Evolutionary conservation across 306 rosid species (phyloP), one percentile per base, ranked within the genome.

Genomic region (Pterocarpus macrocarpus): DNA sequence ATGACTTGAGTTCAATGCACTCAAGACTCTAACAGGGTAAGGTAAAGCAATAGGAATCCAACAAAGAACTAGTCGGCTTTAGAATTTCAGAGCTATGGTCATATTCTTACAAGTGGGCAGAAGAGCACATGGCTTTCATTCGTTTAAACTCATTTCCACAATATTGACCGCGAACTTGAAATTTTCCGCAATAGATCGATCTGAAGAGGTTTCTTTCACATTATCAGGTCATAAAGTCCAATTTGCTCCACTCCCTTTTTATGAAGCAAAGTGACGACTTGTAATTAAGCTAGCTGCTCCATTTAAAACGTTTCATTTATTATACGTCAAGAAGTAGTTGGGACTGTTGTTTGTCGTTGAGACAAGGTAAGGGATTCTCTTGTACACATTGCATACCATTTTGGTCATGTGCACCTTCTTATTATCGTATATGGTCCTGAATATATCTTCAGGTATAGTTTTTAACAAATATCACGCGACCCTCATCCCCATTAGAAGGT

Each of bases 251-350:
- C 4, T 53, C 79, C 79, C 64, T 71, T 55, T 43, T 1, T 32
- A 39, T 77, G 62, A 14, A 11, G 61, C 61, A 75, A 68, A 47
- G 77, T 15, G 57, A 58, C 64, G 36, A 43, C 34, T 34, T 36
- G 11, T 38, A 81, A 14, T 82, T 38, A 77, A 53, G 59, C 71
- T 6, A 52, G 28, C 67, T 15, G 62, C 56, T 53, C 13, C 32
- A 12, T 35, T 34, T 78, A 32, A 45, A 73, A 64, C 65, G 35
- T 72, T 22, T 30, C 77, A 84, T 52, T 77, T 43, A 71, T 61
- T 49, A 43, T 41, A 55, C 9, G 12, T 2, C 15, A 4, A 79
- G 33, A 41, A 59, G 84, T 79, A 3, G 86, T 64, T 83, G 71
- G 33, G 50, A 56, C 28, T 66, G 73, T 28, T 38, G 63, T 28